These are phyloP conservation scores for Leishmania amazonensis DNA, from an alignment of 208 protist species.

Conservation along the genomic window DNA sequence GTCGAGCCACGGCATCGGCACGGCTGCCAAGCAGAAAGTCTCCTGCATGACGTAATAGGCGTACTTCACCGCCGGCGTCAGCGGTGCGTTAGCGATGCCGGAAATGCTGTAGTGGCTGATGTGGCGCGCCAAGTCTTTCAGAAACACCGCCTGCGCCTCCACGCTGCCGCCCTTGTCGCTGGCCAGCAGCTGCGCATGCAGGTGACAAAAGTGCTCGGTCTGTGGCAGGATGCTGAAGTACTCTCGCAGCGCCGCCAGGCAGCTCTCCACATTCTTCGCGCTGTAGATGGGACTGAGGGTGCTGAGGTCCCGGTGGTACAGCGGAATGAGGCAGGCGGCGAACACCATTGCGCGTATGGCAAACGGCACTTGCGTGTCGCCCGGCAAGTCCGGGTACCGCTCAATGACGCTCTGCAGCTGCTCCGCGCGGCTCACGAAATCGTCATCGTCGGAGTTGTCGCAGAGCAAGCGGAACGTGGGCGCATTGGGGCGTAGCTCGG, in stretches of 20 bases:
- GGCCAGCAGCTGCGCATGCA: conserved; percentile 69
- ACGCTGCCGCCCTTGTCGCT: conserved; percentile 41
- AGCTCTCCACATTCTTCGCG: conserved; percentile 30
- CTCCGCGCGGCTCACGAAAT: conserved; percentile 40
- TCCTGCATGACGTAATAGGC: conserved; percentile 78
- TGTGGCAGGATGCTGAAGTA: conserved; percentile 40
- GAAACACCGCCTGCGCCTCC: conserved; percentile 38
- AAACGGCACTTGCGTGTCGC: conserved; percentile 45
- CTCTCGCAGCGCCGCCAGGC: conserved; percentile 30
- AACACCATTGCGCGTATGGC: conserved; percentile 55
- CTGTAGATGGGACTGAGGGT: conserved; percentile 28
- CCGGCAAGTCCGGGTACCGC: conserved; percentile 28
- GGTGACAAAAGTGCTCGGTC: conserved; percentile 56
- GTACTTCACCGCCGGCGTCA: conserved; percentile 69
- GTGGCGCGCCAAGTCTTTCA: conserved; percentile 37
- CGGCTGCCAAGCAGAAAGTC: conserved; percentile 47
- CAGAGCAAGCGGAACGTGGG: conserved; percentile 33
- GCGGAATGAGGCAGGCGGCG: conserved; percentile 44
- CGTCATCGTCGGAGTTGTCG: conserved; percentile 37
- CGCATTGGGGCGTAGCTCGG: conserved; percentile 26
- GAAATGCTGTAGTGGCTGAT: conserved; percentile 34
- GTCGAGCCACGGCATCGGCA: conserved; percentile 68
- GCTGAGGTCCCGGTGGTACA: conserved; percentile 44
- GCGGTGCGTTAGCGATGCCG: conserved; percentile 19
- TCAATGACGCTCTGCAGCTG: conserved; percentile 35